These are phyloP conservation scores for Mortierella sp. DNA, from an alignment of 371 early-diverging fungal species.

Conservation along the genomic window DNA sequence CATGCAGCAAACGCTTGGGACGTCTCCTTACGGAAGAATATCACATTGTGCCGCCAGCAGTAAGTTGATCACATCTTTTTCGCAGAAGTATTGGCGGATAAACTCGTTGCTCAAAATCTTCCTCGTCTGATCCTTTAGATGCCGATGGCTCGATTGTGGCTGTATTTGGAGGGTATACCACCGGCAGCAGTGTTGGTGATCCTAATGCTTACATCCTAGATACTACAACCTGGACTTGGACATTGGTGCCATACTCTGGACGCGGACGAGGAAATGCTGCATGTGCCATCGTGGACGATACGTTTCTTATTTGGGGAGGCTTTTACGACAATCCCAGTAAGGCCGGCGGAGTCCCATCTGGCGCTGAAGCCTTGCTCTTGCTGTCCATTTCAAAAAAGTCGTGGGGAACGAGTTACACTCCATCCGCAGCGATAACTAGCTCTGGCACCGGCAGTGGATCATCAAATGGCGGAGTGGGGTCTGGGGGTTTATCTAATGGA, in stretches of 20 bases:
- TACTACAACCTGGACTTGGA: slow-evolving; percentile 39
- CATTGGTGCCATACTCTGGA: slow-evolving; percentile 6
- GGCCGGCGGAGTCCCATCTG: slow-evolving; percentile 4
- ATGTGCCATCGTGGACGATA: slow-evolving; percentile 33
- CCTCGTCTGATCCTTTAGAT: slow-evolving; percentile 10
- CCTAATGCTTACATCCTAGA: slow-evolving; percentile 38
- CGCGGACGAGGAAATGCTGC: slow-evolving; percentile 31
- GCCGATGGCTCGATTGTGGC: slow-evolving; percentile 36
- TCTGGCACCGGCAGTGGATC: not conserved
- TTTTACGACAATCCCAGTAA: slow-evolving; percentile 12
- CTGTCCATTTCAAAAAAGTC: not conserved
- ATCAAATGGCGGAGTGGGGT: not conserved
- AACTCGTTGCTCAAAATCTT: too few relatives aligned
- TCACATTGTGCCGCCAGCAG: slow-evolving; percentile 39
- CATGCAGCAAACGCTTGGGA: slow-evolving; percentile 30
- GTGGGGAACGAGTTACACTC: slow-evolving; percentile 33
- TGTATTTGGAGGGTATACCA: slow-evolving; percentile 26
- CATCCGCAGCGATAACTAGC: slow-evolving; percentile 7
- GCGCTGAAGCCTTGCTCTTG: slow-evolving; percentile 10
- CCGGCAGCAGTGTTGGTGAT: slow-evolving; percentile 7
- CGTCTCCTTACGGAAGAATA: slow-evolving; percentile 5
- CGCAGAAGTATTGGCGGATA: too few relatives aligned
- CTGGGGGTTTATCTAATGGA: slow-evolving; percentile 9
- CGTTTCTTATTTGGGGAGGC: slow-evolving; percentile 45
- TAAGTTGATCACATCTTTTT: slow-evolving; percentile 4